Percentiles rank a stretch among this genome's conserved stretches.
Conservation (phyloP, 202 grass and related monocot species). For the Bolboschoenoplectus hybrid region DNA sequence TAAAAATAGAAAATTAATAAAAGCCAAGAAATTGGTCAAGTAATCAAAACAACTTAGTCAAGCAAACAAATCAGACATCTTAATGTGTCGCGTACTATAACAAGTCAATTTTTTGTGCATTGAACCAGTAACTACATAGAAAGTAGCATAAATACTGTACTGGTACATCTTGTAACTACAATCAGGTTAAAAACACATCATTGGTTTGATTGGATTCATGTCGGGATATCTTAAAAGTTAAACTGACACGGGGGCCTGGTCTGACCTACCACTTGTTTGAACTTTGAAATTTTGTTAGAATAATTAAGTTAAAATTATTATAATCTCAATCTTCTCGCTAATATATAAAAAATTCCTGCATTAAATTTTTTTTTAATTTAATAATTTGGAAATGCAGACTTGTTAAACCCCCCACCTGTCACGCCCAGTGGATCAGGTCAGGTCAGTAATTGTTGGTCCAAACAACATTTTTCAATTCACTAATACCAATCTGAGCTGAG, state of each 20-base stretch:
- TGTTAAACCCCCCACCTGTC: neutral
- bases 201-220: neutral
- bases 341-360: neutral
- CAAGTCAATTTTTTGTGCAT: neutral
- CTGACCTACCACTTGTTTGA: neutral
- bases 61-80: neutral
- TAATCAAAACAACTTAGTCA: neutral
- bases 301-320: neutral
- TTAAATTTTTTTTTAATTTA: neutral
- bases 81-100: no score
- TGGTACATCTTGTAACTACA: neutral
- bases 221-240: neutral
- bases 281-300: neutral
- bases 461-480: conserved; percentile 9
- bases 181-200: neutral
- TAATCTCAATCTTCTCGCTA: neutral
- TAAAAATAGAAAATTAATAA: neutral
- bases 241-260: neutral
- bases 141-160: conserved; percentile 18
- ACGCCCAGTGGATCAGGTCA: neutral
- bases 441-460: neutral
- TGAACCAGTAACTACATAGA: conserved; percentile 16
- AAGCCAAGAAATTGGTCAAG: neutral
- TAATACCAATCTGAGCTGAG: neutral
- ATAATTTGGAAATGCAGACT: neutral